A percentile compares a stretch with the other conserved stretches of the same genome.
These are phyloP conservation scores for Lentinus polychrous DNA, from an alignment of 1,284 basidiomycete genomes.

Conservation along the genomic window DNA sequence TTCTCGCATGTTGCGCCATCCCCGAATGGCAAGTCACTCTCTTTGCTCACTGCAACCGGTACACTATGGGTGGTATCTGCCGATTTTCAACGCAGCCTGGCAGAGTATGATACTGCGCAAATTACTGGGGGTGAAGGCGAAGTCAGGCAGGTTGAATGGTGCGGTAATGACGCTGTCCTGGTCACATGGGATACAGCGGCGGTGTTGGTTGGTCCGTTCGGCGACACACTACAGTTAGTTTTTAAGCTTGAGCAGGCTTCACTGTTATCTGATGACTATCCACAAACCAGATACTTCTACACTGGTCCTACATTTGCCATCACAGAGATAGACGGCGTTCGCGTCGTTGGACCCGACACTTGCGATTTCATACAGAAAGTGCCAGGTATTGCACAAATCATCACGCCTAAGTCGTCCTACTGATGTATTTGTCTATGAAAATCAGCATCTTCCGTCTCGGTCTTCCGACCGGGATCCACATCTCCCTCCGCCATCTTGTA, in stretches of 20 bases:
- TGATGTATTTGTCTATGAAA: constrained; percentile 10
- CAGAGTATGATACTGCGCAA: constrained; percentile 71
- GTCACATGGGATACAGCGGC: constrained; percentile 80
- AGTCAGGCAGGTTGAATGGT: constrained; percentile 83
- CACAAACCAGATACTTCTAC: constrained; percentile 64
- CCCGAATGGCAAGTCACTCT: constrained; percentile 90
- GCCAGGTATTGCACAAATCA: constrained; percentile 45
- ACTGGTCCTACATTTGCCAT: constrained; percentile 71
- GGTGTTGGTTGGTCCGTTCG: constrained; percentile 86
- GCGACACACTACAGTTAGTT: constrained; percentile 77
- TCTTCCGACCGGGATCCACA: constrained; percentile 90
- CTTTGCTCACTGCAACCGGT: constrained; percentile 70
- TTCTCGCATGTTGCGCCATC: constrained; percentile 85
- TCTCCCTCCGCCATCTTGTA: constrained; percentile 89
- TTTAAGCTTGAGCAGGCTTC: neutral
- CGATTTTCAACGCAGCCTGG: constrained; percentile 86
- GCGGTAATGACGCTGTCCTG: constrained; percentile 91
- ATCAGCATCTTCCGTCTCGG: constrained; percentile 67
- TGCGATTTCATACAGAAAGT: constrained; percentile 95
- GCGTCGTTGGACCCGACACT: constrained; percentile 72
- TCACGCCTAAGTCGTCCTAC: neutral
- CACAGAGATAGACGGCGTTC: constrained; percentile 84
- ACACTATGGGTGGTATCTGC: constrained; percentile 89
- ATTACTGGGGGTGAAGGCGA: constrained; percentile 45
- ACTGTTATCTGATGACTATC: too few species aligned